Conservation (phyloP, 2,329 filamentous ascomycete species). For the Clonostachys byssicola region DNA sequence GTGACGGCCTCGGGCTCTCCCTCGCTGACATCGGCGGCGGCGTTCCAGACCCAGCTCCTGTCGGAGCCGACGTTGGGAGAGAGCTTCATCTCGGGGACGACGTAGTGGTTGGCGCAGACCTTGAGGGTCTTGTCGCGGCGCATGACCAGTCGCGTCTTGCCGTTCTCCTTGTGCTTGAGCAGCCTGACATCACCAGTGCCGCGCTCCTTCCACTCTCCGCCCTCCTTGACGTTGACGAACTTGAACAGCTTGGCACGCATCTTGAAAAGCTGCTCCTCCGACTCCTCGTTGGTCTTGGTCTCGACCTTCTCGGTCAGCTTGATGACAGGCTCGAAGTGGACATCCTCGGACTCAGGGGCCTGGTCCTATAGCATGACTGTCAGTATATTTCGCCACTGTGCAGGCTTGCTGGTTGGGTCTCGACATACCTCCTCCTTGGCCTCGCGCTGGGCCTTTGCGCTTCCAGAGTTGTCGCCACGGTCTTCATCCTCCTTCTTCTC, state of each 20-base stretch:
- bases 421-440: slow-evolving; percentile 53
- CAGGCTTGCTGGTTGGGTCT: slow-evolving; percentile 1
- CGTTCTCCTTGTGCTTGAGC: slow-evolving; percentile 98
- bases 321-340: slow-evolving; percentile 96
- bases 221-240: slow-evolving; percentile 87
- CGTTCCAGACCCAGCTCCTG: slow-evolving; percentile 99
- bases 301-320: slow-evolving; percentile 96
- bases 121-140: slow-evolving; percentile 99
- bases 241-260: slow-evolving; percentile 99
- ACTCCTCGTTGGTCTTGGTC: slow-evolving; percentile 96
- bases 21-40: slow-evolving; percentile 94
- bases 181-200: slow-evolving; percentile 94
- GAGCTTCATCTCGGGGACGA: slow-evolving; percentile 98
- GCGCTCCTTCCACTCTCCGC: slow-evolving; percentile 97
- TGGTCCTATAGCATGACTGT: slow-evolving; percentile 41
- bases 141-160: slow-evolving; percentile 97
- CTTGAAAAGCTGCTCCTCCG: slow-evolving; percentile 97
- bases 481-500: slow-evolving; percentile 87
- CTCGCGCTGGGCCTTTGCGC: slow-evolving; percentile 73
- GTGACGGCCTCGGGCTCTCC: slow-evolving; percentile 95
- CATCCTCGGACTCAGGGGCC: slow-evolving; percentile 81
- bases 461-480: slow-evolving; percentile 82
- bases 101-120: slow-evolving; percentile 99
- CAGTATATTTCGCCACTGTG: not conserved
- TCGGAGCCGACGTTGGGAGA: slow-evolving; percentile 97